phyloP scores from a whole-genome alignment of 352 stramenopile genomes.

The Globisporangium alternatum region DNA sequence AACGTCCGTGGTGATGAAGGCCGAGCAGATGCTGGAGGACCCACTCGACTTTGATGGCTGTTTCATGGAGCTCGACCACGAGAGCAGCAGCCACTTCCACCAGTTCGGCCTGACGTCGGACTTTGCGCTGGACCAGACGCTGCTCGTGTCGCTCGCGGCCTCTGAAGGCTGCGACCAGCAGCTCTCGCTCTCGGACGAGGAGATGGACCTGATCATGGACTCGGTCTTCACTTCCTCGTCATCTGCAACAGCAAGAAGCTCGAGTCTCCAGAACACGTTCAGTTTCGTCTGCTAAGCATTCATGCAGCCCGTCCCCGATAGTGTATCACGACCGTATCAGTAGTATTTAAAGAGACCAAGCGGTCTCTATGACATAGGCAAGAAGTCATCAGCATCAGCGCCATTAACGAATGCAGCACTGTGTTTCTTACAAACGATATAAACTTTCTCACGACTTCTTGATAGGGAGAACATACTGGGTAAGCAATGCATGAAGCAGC shows the following conservation, averaged over 20 bases:
- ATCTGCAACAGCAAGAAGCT: background rate
- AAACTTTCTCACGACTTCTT: too few relatives aligned
- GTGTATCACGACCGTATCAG: slow-evolving; percentile 12
- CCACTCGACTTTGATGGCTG: slow-evolving; percentile 16
- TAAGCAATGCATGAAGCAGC: too few relatives aligned
- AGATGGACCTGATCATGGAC: slow-evolving; percentile 19
- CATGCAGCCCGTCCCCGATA: background rate
- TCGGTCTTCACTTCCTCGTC: slow-evolving; percentile 8
- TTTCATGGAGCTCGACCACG: slow-evolving; percentile 13
- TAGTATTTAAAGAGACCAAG: slow-evolving; percentile 13
- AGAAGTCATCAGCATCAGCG: background rate
- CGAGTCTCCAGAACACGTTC: slow-evolving; percentile 8
- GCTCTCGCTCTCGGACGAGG: slow-evolving; percentile 14
- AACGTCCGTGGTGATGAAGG: slow-evolving; percentile 4
- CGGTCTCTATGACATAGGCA: background rate
- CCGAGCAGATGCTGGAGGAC: slow-evolving; percentile 5
- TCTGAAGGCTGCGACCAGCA: slow-evolving; percentile 5
- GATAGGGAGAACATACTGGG: too few relatives aligned
- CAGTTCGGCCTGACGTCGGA: background rate
- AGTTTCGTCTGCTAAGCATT: slow-evolving; percentile 12
- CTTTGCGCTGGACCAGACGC: slow-evolving; percentile 12
- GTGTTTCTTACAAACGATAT: background rate
- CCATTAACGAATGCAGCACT: background rate
- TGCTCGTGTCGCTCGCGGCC: slow-evolving; percentile 5
- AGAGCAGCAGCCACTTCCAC: slow-evolving; percentile 2